Evolutionary conservation across 306 rosid genomes (phyloP), one percentile per base, ranked within the genome.

Genomic region (Vachellia collinsii): DNA sequence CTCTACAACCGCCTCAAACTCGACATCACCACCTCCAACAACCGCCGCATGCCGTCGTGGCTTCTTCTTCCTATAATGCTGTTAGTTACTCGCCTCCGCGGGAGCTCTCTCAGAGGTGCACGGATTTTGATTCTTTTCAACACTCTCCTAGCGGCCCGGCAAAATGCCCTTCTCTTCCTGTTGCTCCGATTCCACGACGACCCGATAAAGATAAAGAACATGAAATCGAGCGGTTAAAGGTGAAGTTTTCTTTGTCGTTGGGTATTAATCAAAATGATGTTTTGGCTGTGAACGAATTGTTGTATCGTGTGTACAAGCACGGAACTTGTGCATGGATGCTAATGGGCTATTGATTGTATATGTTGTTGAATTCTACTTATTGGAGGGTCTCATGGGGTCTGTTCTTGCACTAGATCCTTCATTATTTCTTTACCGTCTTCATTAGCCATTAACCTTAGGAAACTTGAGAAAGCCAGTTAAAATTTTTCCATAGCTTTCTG

Each of bases 81-180:
- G 6, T 80, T 19, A 63, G 76, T 53, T 88, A 80, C 83, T 92
- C 99, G 23, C 97, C 99, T 43, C 99, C 99, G 0, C 97, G 94
- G 42, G 92, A 86, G 77, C 93, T 94, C 68, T 90, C 99, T 74
- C 97, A 92, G 79, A 81, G 89, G 56, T 8, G 82, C 66, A 3
- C 81, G 9, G 25, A 16, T 59, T 64, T 61, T 16, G 79, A 81
- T 9, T 51, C 84, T 58, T 39, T 70, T 22, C 23, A 77, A 74
- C 20, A 38, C 54, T 70, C 78, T 16, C 79, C 88, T 25, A 70
- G 25, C 70, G 83, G 25, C 61, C 62, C 74, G 44, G 71, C 72
- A 63, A 83, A 86, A 67, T 65, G 56, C 54, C 64, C 64, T 77
- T 73, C 81, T 66, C 78, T 87, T 78, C 3, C 34, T 72, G 48